Conservation (phyloP, 305 asterid genomes). For the Solanum hybrid region DNA sequence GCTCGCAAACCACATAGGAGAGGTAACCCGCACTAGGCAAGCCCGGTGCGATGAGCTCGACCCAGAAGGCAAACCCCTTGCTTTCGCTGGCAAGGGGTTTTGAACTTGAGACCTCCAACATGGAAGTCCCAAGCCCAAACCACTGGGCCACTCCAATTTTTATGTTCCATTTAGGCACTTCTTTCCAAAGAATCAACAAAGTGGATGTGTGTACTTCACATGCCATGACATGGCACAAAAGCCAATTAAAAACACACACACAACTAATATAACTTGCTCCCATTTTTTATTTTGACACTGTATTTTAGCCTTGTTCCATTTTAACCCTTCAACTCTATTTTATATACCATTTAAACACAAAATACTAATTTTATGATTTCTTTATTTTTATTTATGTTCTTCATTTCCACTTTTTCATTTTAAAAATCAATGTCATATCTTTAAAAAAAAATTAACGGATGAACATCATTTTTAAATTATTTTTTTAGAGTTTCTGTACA, state of each 20-base stretch:
- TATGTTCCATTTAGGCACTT: background rate
- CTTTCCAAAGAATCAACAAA: background rate
- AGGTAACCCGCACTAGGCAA: too few relatives aligned
- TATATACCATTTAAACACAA: background rate
- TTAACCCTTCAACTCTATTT: background rate
- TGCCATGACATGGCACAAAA: background rate
- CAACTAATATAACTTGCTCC: background rate
- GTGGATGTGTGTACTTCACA: background rate
- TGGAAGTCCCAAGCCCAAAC: too few relatives aligned
- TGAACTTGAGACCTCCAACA: too few relatives aligned
- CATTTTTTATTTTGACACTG: background rate
- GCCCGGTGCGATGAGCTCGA: too few relatives aligned
- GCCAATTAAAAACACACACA: background rate
- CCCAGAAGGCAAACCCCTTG: too few relatives aligned
- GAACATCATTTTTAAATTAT: background rate
- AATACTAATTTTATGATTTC: background rate
- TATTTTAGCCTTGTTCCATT: background rate
- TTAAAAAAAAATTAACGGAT: too few relatives aligned
- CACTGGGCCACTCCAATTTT: too few relatives aligned
- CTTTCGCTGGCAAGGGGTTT: too few relatives aligned
- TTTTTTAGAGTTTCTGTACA: background rate
- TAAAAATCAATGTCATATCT: background rate
- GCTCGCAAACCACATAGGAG: too few relatives aligned
- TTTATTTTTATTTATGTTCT: background rate
- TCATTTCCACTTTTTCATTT: background rate